Conservation (phyloP, 1,284 basidiomycete genomes). For the Apiotrichum mycotoxinovorans region DNA sequence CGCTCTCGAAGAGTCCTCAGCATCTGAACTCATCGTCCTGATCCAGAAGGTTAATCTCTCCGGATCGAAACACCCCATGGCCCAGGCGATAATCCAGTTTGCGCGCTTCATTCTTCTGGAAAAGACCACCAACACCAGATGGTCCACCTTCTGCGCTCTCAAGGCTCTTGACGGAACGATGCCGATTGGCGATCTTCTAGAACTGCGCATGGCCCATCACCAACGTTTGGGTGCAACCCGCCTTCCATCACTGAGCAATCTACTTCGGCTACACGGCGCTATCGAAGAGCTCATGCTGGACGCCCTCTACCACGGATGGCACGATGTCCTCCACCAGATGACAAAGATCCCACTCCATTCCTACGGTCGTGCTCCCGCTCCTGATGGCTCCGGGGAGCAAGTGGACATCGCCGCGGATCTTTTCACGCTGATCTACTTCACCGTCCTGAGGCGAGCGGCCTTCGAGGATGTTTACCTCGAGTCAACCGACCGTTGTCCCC, state of each 20-base stretch:
- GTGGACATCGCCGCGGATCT: constrained; percentile 15
- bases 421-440: constrained; percentile 13
- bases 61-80: not conserved
- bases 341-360: not conserved
- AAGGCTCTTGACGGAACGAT: constrained; percentile 5
- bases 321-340: constrained; percentile 1
- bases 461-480: constrained; percentile 19
- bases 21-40: constrained; percentile 3
- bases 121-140: not conserved
- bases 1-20: constrained; percentile 5
- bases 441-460: constrained; percentile 11
- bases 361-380: constrained; percentile 1
- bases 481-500: constrained; percentile 12
- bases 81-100: not conserved
- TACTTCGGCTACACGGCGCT: constrained; percentile 4
- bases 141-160: constrained; percentile 5
- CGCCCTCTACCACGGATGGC: constrained; percentile 10
- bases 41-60: constrained; percentile 3
- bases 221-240: not conserved
- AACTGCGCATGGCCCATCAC: constrained; percentile 5
- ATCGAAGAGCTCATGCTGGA: constrained; percentile 8
- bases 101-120: not conserved
- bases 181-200: constrained; percentile 1
- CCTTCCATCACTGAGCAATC: constrained; percentile 1
- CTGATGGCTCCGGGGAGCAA: not conserved